Conservation (phyloP, 768 basidiomycete species). For the Baorangia bicolor region DNA sequence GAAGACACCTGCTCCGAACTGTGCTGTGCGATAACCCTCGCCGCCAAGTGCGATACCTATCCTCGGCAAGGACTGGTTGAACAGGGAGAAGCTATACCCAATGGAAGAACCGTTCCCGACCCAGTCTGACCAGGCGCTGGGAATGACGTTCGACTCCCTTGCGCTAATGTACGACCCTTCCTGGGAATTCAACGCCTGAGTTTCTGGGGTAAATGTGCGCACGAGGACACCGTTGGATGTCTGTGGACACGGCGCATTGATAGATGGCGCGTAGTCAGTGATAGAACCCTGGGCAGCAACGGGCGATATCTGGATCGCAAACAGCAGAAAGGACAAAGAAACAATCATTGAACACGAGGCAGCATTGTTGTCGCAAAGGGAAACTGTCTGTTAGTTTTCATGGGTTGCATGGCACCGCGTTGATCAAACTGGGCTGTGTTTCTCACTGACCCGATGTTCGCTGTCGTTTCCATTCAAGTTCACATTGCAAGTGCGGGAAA, state of each 20-base stretch:
- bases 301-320: neutral
- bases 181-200: slow-evolving; percentile 48
- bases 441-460: neutral
- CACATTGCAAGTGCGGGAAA: neutral
- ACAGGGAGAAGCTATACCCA: slow-evolving; percentile 50
- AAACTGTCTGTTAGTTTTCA: neutral
- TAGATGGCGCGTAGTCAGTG: slow-evolving; percentile 51
- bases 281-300: slow-evolving; percentile 24
- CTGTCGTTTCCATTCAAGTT: neutral
- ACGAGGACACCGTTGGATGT: slow-evolving; percentile 42
- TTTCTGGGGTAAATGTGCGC: slow-evolving; percentile 49
- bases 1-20: slow-evolving; percentile 60
- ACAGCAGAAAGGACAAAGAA: neutral
- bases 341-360: slow-evolving; percentile 6
- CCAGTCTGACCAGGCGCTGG: slow-evolving; percentile 58
- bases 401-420: slow-evolving; percentile 7
- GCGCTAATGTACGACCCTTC: slow-evolving; percentile 49
- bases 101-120: slow-evolving; percentile 51
- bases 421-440: slow-evolving; percentile 13
- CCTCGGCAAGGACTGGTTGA: slow-evolving; percentile 44
- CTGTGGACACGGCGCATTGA: slow-evolving; percentile 52
- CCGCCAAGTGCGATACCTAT: slow-evolving; percentile 70
- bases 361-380: slow-evolving; percentile 8
- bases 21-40: slow-evolving; percentile 67
- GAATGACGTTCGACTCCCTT: slow-evolving; percentile 42